Conservation (phyloP, 2,329 filamentous ascomycete species). For the Celoporthe dispersa region DNA sequence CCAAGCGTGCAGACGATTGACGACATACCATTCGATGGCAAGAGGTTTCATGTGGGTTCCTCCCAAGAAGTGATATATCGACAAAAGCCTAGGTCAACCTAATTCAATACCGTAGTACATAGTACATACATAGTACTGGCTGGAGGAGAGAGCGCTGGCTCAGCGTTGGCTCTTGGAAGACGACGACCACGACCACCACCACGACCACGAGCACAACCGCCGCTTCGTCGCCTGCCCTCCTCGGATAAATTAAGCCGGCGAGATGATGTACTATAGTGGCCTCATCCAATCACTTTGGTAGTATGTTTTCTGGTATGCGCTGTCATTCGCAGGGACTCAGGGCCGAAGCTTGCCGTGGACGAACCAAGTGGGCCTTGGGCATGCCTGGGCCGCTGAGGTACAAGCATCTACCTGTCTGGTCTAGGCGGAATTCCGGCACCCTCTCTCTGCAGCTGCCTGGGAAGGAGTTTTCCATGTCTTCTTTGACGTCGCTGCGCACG, state of each 20-base stretch:
- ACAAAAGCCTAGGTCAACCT: background rate
- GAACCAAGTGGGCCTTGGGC: background rate
- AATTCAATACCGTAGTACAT: no score
- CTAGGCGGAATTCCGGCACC: background rate
- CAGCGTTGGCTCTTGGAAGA: background rate
- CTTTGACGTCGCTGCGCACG: background rate
- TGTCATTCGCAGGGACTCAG: slow-evolving; percentile 4
- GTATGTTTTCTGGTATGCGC: background rate
- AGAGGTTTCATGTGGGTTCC: background rate
- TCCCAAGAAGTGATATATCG: slow-evolving; percentile 20
- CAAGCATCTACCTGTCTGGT: background rate
- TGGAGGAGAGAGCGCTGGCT: background rate
- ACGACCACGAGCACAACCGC: background rate
- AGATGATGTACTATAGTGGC: background rate
- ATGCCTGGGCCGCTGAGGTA: background rate
- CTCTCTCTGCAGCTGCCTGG: background rate
- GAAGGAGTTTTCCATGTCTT: background rate
- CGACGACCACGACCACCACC: slow-evolving; percentile 6
- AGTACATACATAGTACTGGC: background rate
- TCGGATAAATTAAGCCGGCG: background rate
- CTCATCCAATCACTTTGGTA: background rate
- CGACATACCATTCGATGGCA: slow-evolving; percentile 17
- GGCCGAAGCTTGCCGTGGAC: slow-evolving; percentile 19
- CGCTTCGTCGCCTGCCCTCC: background rate
- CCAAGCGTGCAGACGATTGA: slow-evolving; percentile 13